These are phyloP conservation scores for Sporothrix globosa DNA, from an alignment of 2,329 filamentous ascomycete species.

Conservation along the genomic window DNA sequence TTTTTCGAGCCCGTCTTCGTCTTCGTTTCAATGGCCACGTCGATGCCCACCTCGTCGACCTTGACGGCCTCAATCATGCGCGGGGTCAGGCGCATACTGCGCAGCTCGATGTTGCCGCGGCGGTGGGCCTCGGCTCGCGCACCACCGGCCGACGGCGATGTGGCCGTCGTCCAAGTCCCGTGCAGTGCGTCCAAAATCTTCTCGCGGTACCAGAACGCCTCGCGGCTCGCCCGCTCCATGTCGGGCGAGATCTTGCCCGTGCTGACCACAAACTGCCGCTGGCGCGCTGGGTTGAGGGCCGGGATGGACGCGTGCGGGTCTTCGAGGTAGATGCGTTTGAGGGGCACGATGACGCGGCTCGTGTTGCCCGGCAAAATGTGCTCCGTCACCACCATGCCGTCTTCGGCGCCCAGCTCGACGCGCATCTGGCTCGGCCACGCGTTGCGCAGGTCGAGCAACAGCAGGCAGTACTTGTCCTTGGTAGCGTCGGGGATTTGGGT, in stretches of 20 bases:
- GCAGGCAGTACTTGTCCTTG: conserved; percentile 69
- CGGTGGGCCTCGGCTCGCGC: neutral
- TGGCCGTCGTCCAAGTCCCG: conserved; percentile 68
- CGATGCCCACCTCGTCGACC: conserved; percentile 75
- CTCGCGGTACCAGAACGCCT: conserved; percentile 91
- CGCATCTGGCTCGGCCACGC: conserved; percentile 82
- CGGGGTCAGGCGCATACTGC: conserved; percentile 70
- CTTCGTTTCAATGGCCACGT: conserved; percentile 57
- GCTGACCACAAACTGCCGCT: conserved; percentile 91
- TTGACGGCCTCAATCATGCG: conserved; percentile 84
- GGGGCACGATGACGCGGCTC: conserved; percentile 72
- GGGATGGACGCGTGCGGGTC: conserved; percentile 79
- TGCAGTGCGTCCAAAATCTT: conserved; percentile 71
- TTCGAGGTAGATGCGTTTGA: conserved; percentile 75
- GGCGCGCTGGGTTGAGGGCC: conserved; percentile 75
- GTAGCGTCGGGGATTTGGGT: neutral
- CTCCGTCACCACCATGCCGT: conserved; percentile 56
- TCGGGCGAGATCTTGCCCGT: conserved; percentile 77
- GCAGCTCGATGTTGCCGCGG: conserved; percentile 74
- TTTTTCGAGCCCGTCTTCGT: conserved; percentile 17
- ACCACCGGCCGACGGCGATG: neutral
- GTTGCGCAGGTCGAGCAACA: conserved; percentile 84
- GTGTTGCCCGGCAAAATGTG: conserved; percentile 69
- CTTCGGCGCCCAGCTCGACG: conserved; percentile 56
- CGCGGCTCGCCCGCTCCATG: conserved; percentile 73